These are phyloP conservation scores for Phyllostachys edulis DNA, from an alignment of 176 grass and related monocot species.

Conservation along the genomic window DNA sequence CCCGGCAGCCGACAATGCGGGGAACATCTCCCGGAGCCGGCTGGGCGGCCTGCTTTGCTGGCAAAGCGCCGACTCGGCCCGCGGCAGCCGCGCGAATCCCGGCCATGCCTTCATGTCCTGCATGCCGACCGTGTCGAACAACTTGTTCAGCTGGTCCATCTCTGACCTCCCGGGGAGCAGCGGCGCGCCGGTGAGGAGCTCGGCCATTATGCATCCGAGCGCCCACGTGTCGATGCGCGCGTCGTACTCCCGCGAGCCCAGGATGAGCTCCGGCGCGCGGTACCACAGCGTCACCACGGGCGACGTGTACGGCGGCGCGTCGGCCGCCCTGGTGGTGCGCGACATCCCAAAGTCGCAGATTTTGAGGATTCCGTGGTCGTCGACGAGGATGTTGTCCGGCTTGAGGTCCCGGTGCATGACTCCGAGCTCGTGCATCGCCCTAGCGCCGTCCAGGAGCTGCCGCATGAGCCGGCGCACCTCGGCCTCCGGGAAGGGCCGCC, in stretches of 20 bases:
- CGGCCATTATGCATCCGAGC: conserved; percentile 48
- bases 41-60: background rate
- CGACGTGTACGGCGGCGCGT: conserved; percentile 27
- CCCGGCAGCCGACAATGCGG: conserved; percentile 17
- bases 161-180: conserved; percentile 30
- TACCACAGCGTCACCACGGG: conserved; percentile 39
- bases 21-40: conserved; percentile 36
- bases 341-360: conserved; percentile 52
- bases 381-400: conserved; percentile 63
- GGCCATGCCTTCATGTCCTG: conserved; percentile 12
- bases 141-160: conserved; percentile 44
- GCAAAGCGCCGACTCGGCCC: conserved; percentile 16
- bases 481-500: conserved; percentile 12
- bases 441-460: conserved; percentile 34
- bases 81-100: conserved; percentile 2
- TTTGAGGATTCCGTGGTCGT: conserved; percentile 23
- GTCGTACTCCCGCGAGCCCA: conserved; percentile 33
- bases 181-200: conserved; percentile 30
- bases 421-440: conserved; percentile 30
- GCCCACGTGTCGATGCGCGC: conserved; percentile 43
- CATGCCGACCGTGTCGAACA: conserved; percentile 18
- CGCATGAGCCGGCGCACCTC: conserved; percentile 32
- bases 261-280: conserved; percentile 44
- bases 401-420: conserved; percentile 73
- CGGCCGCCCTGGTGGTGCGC: background rate